phyloP scores from a whole-genome alignment of 495 filamentous ascomycete genomes.

The Neurospora tetraspora region DNA sequence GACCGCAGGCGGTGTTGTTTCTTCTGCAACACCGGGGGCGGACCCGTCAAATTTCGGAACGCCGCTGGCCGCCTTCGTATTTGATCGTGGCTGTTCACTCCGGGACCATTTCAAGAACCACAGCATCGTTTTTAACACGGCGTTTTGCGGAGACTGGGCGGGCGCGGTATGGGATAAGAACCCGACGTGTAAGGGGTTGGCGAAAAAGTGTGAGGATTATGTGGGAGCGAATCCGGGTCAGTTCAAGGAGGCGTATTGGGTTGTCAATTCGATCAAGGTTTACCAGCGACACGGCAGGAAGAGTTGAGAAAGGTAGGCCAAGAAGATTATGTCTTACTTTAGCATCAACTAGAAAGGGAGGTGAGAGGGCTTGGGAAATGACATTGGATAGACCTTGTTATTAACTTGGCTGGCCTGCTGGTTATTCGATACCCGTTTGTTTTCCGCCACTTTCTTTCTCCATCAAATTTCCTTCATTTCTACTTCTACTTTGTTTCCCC shows the following conservation, averaged over 20 bases:
- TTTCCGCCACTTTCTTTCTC: not conserved
- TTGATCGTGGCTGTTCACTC: conserved; percentile 50
- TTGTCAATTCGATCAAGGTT: conserved; percentile 58
- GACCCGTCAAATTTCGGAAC: conserved; percentile 55
- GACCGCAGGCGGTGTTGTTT: conserved; percentile 16
- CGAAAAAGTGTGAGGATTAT: conserved; percentile 48
- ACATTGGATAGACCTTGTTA: not conserved
- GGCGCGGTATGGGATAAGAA: conserved; percentile 47
- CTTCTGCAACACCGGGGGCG: conserved; percentile 29
- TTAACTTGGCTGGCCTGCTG: not conserved
- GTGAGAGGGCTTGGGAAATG: not conserved
- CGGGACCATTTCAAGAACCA: conserved; percentile 56
- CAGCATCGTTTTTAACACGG: conserved; percentile 70
- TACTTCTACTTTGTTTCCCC: not conserved
- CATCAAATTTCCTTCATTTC: not conserved
- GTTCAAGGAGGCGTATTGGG: conserved; percentile 59
- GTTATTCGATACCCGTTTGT: not conserved
- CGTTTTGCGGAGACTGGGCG: conserved; percentile 88
- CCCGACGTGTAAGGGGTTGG: conserved; percentile 30
- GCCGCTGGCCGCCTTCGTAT: conserved; percentile 56
- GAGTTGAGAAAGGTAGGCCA: not conserved
- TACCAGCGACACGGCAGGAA: conserved; percentile 31
- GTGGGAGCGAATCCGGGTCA: conserved; percentile 44
- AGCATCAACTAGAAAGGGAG: not conserved
- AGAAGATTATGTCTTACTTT: not conserved